Percentiles rank a stretch among this genome's conserved stretches.
phyloP scores from a whole-genome alignment of 495 filamentous ascomycete species.

The Hypoxylon rickii region DNA sequence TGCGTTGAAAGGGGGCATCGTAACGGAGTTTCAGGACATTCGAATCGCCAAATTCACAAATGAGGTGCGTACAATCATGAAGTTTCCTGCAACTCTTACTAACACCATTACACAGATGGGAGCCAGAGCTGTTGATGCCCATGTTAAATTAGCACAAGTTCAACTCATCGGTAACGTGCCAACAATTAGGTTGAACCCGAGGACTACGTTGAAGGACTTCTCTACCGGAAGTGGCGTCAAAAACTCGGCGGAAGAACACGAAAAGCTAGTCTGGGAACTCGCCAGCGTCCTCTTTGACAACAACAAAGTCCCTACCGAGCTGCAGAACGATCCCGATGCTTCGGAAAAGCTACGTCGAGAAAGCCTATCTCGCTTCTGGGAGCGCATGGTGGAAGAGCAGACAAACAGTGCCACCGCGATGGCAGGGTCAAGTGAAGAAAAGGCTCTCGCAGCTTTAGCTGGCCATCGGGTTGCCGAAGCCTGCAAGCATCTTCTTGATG shows the following conservation, averaged over 20 bases:
- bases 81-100: background rate
- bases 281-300: constrained; percentile 88
- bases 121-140: constrained; percentile 31
- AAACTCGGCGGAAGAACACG: constrained; percentile 49
- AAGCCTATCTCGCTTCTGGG: constrained; percentile 64
- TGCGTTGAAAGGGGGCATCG: constrained; percentile 37
- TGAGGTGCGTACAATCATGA: constrained; percentile 45
- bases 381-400: constrained; percentile 61
- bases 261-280: constrained; percentile 72
- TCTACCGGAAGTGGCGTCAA: constrained; percentile 23
- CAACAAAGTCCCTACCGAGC: constrained; percentile 52
- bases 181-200: constrained; percentile 43
- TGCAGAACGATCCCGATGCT: constrained; percentile 48
- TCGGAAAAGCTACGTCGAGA: constrained; percentile 52
- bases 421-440: constrained; percentile 70
- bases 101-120: constrained; percentile 29
- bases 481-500: constrained; percentile 73
- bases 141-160: constrained; percentile 31
- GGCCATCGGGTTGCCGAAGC: constrained; percentile 78
- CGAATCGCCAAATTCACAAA: constrained; percentile 57
- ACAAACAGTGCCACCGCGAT: constrained; percentile 56
- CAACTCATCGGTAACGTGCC: constrained; percentile 49
- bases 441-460: constrained; percentile 78
- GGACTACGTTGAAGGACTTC: constrained; percentile 36
- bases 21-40: constrained; percentile 50